Conservation (phyloP, 306 rosid genomes). For the Arachis stenosperma region DNA sequence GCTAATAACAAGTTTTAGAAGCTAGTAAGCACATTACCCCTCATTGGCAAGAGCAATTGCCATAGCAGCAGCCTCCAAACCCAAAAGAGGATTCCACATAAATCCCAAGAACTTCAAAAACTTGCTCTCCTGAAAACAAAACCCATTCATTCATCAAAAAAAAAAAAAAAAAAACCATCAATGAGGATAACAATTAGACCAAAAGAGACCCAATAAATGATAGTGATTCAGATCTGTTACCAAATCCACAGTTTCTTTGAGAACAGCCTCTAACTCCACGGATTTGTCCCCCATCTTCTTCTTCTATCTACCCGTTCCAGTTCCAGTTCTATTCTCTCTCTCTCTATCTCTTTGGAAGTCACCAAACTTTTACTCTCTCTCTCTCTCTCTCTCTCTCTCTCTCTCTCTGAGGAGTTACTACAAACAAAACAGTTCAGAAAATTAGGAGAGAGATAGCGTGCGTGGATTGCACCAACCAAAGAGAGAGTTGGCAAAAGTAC, state of each 20-base stretch:
- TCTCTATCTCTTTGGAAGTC: neutral
- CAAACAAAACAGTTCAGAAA: constrained; percentile 49
- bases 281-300: constrained; percentile 73
- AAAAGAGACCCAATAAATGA: constrained; percentile 20
- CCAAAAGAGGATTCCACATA: constrained; percentile 99
- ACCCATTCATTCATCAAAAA: constrained; percentile 43
- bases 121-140: constrained; percentile 78
- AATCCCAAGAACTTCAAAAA: constrained; percentile 89
- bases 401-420: constrained; percentile 2
- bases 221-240: constrained; percentile 74
- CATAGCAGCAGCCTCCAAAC: constrained; percentile 99
- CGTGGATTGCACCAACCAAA: constrained; percentile 33
- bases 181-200: constrained; percentile 13
- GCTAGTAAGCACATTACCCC: constrained; percentile 55
- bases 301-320: neutral
- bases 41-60: constrained; percentile 98
- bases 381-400: constrained; percentile 34
- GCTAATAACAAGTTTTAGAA: constrained; percentile 26
- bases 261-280: constrained; percentile 81
- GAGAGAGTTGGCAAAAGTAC: constrained; percentile 26
- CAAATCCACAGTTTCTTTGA: constrained; percentile 98
- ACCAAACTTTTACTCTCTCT: constrained; percentile 43
- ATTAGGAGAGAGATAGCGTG: constrained; percentile 35
- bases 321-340: neutral
- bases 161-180: neutral